These are phyloP conservation scores for Berberis thunbergii DNA, from an alignment of 164 flowering plant genomes.

Conservation along the genomic window DNA sequence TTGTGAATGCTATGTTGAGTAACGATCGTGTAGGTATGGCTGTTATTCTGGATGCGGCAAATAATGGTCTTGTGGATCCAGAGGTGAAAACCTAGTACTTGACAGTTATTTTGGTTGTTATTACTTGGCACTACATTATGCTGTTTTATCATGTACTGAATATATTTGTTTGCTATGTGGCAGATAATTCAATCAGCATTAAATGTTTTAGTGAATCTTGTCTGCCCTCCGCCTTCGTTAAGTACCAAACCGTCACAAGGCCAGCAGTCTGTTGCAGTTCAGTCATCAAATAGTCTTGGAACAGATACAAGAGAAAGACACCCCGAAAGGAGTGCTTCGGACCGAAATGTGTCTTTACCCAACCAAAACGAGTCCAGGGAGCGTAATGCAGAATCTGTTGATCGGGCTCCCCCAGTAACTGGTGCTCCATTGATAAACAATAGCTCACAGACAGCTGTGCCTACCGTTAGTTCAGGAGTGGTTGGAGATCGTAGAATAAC, in stretches of 20 bases:
- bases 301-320: conserved; percentile 45
- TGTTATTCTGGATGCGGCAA: conserved; percentile 87
- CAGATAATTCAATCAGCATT: conserved; percentile 91
- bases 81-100: conserved; percentile 43
- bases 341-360: conserved; percentile 25
- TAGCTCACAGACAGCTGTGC: conserved; percentile 34
- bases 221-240: conserved; percentile 96
- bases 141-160: neutral
- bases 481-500: conserved; percentile 92
- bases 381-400: conserved; percentile 41
- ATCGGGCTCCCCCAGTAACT: conserved; percentile 30
- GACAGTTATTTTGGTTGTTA: neutral
- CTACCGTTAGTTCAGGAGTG: conserved; percentile 49
- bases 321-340: conserved; percentile 38
- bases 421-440: conserved; percentile 18
- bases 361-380: conserved; percentile 45
- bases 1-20: conserved; percentile 76
- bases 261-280: conserved; percentile 47
- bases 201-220: conserved; percentile 82
- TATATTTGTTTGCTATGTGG: conserved; percentile 9
- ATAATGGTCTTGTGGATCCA: conserved; percentile 59
- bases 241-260: conserved; percentile 71
- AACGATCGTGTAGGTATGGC: conserved; percentile 91
- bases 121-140: neutral
- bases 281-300: conserved; percentile 34